Conservation (phyloP, 2,329 filamentous ascomycete genomes). For the Penicillium sp. region DNA sequence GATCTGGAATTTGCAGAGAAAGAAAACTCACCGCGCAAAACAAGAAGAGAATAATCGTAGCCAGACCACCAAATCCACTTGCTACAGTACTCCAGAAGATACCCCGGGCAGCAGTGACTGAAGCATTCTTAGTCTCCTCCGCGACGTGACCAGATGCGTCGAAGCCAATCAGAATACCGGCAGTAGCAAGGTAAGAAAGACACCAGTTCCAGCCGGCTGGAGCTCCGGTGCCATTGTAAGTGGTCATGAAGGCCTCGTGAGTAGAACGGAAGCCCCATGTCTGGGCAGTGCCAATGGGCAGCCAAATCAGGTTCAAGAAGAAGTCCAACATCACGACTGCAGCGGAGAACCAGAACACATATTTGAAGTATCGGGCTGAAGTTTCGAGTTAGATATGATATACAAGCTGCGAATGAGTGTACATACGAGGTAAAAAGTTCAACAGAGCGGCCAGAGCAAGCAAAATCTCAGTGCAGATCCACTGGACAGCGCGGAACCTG, state of each 20-base stretch:
- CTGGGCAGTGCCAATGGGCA: constrained; percentile 55
- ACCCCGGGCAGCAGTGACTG: constrained; percentile 53
- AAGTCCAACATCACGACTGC: constrained; percentile 56
- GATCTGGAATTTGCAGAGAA: too few relatives aligned
- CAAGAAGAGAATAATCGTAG: constrained; percentile 56
- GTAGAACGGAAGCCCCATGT: constrained; percentile 58
- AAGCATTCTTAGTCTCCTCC: constrained; percentile 59
- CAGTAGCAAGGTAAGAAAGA: constrained; percentile 58
- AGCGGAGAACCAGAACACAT: constrained; percentile 51
- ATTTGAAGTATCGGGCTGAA: constrained; percentile 25
- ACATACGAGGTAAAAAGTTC: constrained; percentile 51
- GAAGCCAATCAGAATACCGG: constrained; percentile 59
- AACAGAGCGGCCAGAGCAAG: constrained; percentile 50
- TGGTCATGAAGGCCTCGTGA: constrained; percentile 58
- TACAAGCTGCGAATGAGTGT: background rate
- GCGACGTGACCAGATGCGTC: constrained; percentile 60
- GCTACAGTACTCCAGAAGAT: constrained; percentile 60
- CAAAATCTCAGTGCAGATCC: constrained; percentile 55
- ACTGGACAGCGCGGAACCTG: constrained; percentile 59
- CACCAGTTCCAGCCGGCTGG: constrained; percentile 62
- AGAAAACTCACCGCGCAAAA: constrained; percentile 47
- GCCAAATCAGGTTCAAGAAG: constrained; percentile 58
- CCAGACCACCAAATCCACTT: constrained; percentile 55
- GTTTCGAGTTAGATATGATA: background rate
- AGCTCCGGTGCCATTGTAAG: constrained; percentile 56